Percentiles rank a stretch among this genome's conserved stretches.
Evolutionary conservation across 2,329 filamentous ascomycete species (phyloP).

Genomic region (Cladophialophora yegresii): DNA sequence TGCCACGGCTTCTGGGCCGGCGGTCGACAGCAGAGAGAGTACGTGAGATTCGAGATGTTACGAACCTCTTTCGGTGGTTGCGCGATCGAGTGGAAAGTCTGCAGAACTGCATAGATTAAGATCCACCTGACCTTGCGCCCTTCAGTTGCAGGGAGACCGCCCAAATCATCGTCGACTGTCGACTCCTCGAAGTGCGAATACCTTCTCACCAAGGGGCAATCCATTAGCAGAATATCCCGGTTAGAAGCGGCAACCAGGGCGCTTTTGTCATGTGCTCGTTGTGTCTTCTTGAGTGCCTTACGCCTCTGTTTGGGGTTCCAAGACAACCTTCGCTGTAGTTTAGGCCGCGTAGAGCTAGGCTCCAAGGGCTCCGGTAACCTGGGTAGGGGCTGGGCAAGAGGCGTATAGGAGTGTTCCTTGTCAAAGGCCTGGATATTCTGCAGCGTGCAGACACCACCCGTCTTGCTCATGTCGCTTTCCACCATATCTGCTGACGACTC

Average conservation of each 20-base stretch:
- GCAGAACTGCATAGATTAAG: slow-evolving; percentile 70
- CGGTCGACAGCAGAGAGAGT: slow-evolving; percentile 58
- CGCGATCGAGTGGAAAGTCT: slow-evolving; percentile 68
- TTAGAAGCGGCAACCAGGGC: slow-evolving; percentile 34
- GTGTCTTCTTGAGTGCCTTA: slow-evolving; percentile 29
- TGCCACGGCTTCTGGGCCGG: slow-evolving; percentile 34
- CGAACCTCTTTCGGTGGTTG: slow-evolving; percentile 63
- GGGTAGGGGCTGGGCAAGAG: slow-evolving; percentile 67
- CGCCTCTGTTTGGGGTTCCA: slow-evolving; percentile 35
- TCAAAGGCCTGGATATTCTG: slow-evolving; percentile 71
- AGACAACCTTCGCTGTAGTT: slow-evolving; percentile 26
- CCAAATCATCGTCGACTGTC: slow-evolving; percentile 57
- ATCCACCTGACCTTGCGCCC: slow-evolving; percentile 79
- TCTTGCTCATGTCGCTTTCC: slow-evolving; percentile 57
- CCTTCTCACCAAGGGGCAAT: slow-evolving; percentile 61
- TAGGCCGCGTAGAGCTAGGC: slow-evolving; percentile 6
- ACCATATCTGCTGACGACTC: slow-evolving; percentile 40
- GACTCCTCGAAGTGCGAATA: slow-evolving; percentile 72
- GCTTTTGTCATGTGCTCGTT: slow-evolving; percentile 27
- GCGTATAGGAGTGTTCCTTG: slow-evolving; percentile 57
- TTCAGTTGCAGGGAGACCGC: slow-evolving; percentile 63
- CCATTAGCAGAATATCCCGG: slow-evolving; percentile 39
- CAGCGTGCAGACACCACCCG: slow-evolving; percentile 68
- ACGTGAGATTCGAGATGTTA: slow-evolving; percentile 58
- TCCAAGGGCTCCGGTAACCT: slow-evolving; percentile 56